phyloP scores from a whole-genome alignment of 306 rosid species.

The Prunus mira region DNA sequence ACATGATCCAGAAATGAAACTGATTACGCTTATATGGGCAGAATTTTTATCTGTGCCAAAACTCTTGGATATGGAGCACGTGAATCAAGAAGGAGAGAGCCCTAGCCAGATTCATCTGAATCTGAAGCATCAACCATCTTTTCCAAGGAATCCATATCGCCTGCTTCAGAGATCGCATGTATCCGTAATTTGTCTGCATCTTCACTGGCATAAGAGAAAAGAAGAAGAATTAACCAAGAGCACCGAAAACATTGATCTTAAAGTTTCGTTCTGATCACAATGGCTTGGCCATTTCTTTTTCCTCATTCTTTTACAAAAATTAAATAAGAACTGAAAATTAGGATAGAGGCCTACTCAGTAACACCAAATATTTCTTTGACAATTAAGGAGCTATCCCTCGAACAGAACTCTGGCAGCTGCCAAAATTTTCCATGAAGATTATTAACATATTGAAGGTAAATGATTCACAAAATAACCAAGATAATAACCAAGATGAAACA shows the following conservation, averaged over 20 bases:
- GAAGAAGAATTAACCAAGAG: slow-evolving; percentile 5
- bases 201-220: slow-evolving; percentile 50
- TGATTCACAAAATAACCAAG: slow-evolving; percentile 1
- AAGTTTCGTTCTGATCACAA: background rate
- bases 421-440: slow-evolving; percentile 18
- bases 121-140: slow-evolving; percentile 73
- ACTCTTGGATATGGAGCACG: background rate
- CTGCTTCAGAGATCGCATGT: slow-evolving; percentile 75
- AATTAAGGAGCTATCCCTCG: slow-evolving; percentile 73
- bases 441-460: slow-evolving; percentile 15
- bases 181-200: slow-evolving; percentile 77
- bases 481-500: background rate
- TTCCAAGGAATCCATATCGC: slow-evolving; percentile 73
- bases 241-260: slow-evolving; percentile 3
- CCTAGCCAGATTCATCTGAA: slow-evolving; percentile 47
- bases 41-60: background rate
- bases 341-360: slow-evolving; percentile 68
- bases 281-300: background rate
- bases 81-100: slow-evolving; percentile 27
- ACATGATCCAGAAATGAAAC: slow-evolving; percentile 12
- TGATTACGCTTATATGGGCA: background rate
- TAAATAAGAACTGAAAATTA: slow-evolving; percentile 5
- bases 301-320: background rate
- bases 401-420: slow-evolving; percentile 88
- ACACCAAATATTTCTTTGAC: slow-evolving; percentile 95